Evolutionary conservation across 495 filamentous ascomycete genomes (phyloP), one percentile per base, ranked within the genome.

Genomic region (Neurospora discreta): DNA sequence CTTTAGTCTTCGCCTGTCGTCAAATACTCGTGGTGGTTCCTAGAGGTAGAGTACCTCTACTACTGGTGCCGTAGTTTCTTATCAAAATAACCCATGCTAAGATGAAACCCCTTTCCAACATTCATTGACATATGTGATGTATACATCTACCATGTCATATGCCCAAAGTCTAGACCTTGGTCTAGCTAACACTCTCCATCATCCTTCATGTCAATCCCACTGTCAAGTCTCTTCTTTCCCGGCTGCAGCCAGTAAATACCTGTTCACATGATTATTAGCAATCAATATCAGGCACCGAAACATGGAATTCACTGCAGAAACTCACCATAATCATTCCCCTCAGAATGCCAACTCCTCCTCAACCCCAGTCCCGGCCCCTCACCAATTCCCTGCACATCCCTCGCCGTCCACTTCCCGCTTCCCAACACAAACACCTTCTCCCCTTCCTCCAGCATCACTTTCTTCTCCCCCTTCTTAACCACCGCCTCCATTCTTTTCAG

Each of bases 211-310:
- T 69, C 71, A 46, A 72, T 41, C 33, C 71, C 71, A 26, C 73
- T 74, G 36, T 74, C 73, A 16, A 43, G 13, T 18, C 73, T 69
- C 46, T 18, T 69, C 4, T 70, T 52, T 0, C 6, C 60, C 38
- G 71, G 71, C 60, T 73, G 68, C 38, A 74, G 40, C 73, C 73
- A 74, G 36, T 74, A 74, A 15, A 68, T 60, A 20, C 71, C 73
- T 74, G 15, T 33, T 1, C 33, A 15, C 1, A 52, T 10, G 1
- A 26, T 18, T 3, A 18, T 39, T n/a, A 26, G 30, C 30, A 36
- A 36, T 36, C 33, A 36, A 36, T 5, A 36, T 36, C 33, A 36
- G 6, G 4, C 33, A 36, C 4, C 33, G 6, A 36, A 3, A 36
- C 2, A 6, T 36, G 4, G 4, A 36, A 36, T 36, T 5, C 4